Conservation (phyloP, 2,329 filamentous ascomycete species). For the Trichoderma harzianum region DNA sequence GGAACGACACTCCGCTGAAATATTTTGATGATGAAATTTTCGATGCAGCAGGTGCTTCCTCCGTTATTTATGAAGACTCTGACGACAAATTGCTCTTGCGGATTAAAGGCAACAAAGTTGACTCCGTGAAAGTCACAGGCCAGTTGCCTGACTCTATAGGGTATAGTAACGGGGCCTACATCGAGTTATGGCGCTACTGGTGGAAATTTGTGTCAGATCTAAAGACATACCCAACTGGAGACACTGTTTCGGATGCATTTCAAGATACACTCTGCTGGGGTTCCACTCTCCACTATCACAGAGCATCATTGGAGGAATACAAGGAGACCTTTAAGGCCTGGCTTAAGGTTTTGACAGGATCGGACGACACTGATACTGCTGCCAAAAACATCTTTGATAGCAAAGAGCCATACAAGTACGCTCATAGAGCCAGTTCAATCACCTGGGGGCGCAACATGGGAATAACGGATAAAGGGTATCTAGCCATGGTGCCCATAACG, state of each 20-base stretch:
- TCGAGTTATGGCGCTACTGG: slow-evolving; percentile 8
- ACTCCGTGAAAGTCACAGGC: background rate
- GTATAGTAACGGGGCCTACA: background rate
- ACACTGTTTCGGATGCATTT: background rate
- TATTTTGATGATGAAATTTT: background rate
- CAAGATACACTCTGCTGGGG: background rate
- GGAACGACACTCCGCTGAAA: slow-evolving; percentile 10
- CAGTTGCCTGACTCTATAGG: background rate
- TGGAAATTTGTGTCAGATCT: background rate
- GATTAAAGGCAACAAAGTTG: slow-evolving; percentile 1
- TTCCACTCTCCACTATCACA: background rate
- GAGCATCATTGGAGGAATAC: background rate
- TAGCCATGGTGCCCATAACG: background rate
- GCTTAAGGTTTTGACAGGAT: background rate
- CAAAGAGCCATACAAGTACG: background rate
- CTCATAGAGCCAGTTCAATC: background rate
- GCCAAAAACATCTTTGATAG: background rate
- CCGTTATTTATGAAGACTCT: background rate
- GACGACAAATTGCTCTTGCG: background rate
- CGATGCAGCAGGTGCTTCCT: background rate
- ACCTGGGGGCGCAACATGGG: background rate
- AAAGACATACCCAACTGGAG: background rate
- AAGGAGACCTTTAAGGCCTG: background rate
- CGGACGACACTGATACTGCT: background rate
- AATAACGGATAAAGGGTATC: background rate